A percentile compares a stretch with the other conserved stretches of the same genome.
Evolutionary conservation across 164 flowering plant genomes (phyloP).

Genomic region (Tinospora cordifolia): DNA sequence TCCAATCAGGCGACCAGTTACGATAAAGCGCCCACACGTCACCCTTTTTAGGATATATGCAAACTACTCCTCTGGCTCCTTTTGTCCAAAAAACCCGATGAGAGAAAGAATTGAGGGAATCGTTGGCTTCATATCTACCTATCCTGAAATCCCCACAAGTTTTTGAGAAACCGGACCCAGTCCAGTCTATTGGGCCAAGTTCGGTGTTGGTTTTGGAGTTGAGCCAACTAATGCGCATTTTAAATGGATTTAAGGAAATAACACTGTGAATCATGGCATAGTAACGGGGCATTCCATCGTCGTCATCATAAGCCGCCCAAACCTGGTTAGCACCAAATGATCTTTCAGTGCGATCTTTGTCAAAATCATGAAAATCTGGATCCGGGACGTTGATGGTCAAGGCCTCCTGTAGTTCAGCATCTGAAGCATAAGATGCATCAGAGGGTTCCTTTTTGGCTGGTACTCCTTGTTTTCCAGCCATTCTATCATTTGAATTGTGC

Average conservation of each 20-base stretch:
- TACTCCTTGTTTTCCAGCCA: slow-evolving; percentile 13
- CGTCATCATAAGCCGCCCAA: slow-evolving; percentile 72
- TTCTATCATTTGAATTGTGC: slow-evolving; percentile 9
- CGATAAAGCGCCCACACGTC: slow-evolving; percentile 76
- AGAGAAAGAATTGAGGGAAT: slow-evolving; percentile 53
- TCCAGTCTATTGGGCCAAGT: slow-evolving; percentile 51
- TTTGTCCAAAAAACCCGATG: slow-evolving; percentile 55
- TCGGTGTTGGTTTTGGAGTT: slow-evolving; percentile 52
- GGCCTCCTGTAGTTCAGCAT: slow-evolving; percentile 20
- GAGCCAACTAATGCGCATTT: slow-evolving; percentile 63
- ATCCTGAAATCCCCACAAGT: slow-evolving; percentile 69
- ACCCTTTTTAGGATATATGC: slow-evolving; percentile 54
- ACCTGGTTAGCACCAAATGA: slow-evolving; percentile 56
- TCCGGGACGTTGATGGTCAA: slow-evolving; percentile 45
- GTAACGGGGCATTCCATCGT: slow-evolving; percentile 78
- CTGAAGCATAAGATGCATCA: slow-evolving; percentile 10
- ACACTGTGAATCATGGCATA: slow-evolving; percentile 62
- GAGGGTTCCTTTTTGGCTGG: slow-evolving; percentile 8
- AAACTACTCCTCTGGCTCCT: slow-evolving; percentile 42
- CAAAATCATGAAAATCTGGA: slow-evolving; percentile 44
- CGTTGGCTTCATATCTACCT: slow-evolving; percentile 35
- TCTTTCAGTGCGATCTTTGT: slow-evolving; percentile 45
- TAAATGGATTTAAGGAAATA: slow-evolving; percentile 50
- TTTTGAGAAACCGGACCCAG: slow-evolving; percentile 54
- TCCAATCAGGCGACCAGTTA: slow-evolving; percentile 72